Percentiles rank a stretch among this genome's conserved stretches.
Evolutionary conservation across 2,329 filamentous ascomycete genomes (phyloP).

Genomic region (Colletotrichum sp.): DNA sequence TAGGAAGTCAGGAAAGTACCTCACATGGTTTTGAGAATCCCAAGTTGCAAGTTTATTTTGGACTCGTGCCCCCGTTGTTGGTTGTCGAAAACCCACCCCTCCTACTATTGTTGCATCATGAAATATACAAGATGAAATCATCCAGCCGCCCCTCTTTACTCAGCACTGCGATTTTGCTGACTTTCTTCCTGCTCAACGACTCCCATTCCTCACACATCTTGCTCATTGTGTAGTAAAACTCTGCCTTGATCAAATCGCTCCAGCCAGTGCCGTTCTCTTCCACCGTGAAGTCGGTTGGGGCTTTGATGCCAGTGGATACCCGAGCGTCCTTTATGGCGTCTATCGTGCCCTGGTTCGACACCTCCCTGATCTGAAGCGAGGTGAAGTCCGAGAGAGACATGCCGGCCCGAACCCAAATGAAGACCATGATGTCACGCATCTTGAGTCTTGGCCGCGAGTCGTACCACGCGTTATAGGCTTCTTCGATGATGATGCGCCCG

Average conservation of each 20-base stretch:
- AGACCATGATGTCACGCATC: not conserved
- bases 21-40: not conserved
- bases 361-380: not conserved
- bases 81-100: not conserved
- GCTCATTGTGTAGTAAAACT: not conserved
- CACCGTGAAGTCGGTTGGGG: not conserved
- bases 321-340: not conserved
- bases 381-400: not conserved
- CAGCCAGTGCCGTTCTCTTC: not conserved
- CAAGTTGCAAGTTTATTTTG: not conserved
- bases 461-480: not conserved
- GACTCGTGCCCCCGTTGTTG: not conserved
- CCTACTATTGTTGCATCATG: not conserved
- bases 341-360: not conserved
- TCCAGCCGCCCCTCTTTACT: not conserved
- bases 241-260: not conserved
- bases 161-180: not conserved
- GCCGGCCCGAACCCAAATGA: not conserved
- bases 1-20: too few relatives aligned
- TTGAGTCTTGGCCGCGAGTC: not conserved
- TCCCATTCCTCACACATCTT: not conserved
- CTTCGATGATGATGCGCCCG: not conserved
- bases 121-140: not conserved
- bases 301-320: not conserved
- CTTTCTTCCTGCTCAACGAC: not conserved